Base-by-base conservation (phyloP, 139 green algal genomes). In the Chlorella sp. region DNA sequence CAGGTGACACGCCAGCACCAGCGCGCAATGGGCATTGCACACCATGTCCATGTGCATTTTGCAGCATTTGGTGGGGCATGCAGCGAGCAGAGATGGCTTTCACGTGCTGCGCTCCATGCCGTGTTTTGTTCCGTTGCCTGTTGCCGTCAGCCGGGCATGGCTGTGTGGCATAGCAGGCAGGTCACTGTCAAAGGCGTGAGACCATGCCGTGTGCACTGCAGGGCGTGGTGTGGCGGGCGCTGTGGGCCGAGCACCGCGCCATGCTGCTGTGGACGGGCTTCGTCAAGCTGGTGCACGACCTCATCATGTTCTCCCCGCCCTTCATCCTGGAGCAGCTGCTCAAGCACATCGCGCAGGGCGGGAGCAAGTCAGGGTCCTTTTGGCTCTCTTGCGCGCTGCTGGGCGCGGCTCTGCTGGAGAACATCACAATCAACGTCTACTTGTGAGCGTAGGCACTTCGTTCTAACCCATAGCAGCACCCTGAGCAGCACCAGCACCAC, bases 281-380 rank as follows among this genome's bases (percentile, higher is more conserved):
- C 26, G 31, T 93, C 30, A 95, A 96, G 79, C 62, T 96, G 14
- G 49, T 88, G 2, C 88, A 94, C 60, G 91, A 95, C 78, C 27
- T 74, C 36, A 69, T 95, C 61, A 91, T 94, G 88, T 91, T 97
- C 64, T 68, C 70, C n/a, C 80, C 86, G 22, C 90, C 92, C 14
- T 86, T 85, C 72, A 77, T 97, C 24, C 72, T 97, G 65, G 74
- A 91, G 76, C 76, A 80, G 61, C 85, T 96, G 62, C 82, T 96
- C 35, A 75, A 85, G 35, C 81, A 88, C 71, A 77, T 88, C 69
- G 34, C 17, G 27, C 55, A 32, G 30, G 61, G 79, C 27, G 74
- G 74, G 2, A 55, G 24, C 49, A 6, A 67, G 31, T 30, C 75
- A 49, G 34, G 42, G 34, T 77, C 70, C 49, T 84, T 73, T 2